Evolutionary conservation across 2,329 filamentous ascomycete species (phyloP).

Genomic region (Hawksworthiomyces lignivorus): DNA sequence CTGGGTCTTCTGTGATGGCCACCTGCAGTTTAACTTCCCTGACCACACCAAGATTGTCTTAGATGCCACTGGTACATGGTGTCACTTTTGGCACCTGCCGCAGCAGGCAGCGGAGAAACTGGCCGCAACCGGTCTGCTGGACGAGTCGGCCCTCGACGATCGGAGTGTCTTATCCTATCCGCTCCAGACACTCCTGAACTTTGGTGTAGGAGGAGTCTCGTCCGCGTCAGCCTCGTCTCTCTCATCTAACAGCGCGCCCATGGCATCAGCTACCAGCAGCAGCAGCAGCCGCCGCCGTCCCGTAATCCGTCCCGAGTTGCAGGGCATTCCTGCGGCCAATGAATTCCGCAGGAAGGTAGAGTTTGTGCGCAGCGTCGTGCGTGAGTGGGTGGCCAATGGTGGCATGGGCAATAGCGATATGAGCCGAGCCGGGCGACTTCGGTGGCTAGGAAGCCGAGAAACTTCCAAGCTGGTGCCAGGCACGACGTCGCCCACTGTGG

Average conservation of each 20-base stretch:
- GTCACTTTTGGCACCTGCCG: slow-evolving; percentile 70
- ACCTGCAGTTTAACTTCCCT: slow-evolving; percentile 78
- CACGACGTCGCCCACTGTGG: slow-evolving; percentile 20
- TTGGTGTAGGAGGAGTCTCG: slow-evolving; percentile 27
- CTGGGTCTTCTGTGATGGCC: slow-evolving; percentile 74
- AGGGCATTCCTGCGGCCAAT: slow-evolving; percentile 63
- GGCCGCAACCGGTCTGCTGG: slow-evolving; percentile 56
- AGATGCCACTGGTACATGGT: slow-evolving; percentile 64
- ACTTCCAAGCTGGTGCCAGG: slow-evolving; percentile 37
- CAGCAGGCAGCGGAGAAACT: slow-evolving; percentile 62
- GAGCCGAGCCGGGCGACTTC: slow-evolving; percentile 43
- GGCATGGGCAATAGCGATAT: slow-evolving; percentile 63
- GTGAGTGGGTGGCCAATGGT: slow-evolving; percentile 62
- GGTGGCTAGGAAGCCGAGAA: slow-evolving; percentile 54
- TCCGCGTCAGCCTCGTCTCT: neutral
- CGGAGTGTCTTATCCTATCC: slow-evolving; percentile 66
- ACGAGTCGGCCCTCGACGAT: slow-evolving; percentile 61
- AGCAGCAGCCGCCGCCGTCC: slow-evolving; percentile 43
- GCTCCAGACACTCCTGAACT: slow-evolving; percentile 66
- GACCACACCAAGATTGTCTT: slow-evolving; percentile 82
- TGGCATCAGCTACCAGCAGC: slow-evolving; percentile 34
- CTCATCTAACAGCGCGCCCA: slow-evolving; percentile 31
- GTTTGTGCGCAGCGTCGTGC: slow-evolving; percentile 61
- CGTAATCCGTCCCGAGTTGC: slow-evolving; percentile 52
- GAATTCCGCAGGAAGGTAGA: slow-evolving; percentile 66